These are phyloP conservation scores for Thalassiosira hispida DNA, from an alignment of 352 stramenopile species.

Conservation along the genomic window DNA sequence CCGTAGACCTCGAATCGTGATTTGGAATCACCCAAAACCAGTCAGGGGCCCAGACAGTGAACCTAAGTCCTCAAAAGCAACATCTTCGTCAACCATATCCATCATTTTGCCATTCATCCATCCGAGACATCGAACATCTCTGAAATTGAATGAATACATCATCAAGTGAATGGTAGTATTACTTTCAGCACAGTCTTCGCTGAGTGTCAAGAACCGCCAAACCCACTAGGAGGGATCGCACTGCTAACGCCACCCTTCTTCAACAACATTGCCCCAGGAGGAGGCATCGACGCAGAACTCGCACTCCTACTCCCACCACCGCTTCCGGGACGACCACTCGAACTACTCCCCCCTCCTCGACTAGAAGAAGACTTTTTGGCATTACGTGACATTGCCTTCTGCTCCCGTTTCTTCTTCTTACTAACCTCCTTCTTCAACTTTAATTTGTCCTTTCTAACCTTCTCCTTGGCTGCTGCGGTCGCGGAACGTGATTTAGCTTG, in stretches of 20 bases:
- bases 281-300: constrained; percentile 3
- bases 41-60: too few relatives aligned
- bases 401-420: constrained; percentile 15
- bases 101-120: too few relatives aligned
- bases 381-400: constrained; percentile 7
- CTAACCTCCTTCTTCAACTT: constrained; percentile 29
- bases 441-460: constrained; percentile 32
- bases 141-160: not conserved
- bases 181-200: not conserved
- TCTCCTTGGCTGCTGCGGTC: constrained; percentile 10
- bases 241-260: constrained; percentile 27
- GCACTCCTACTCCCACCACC: constrained; percentile 12
- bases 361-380: constrained; percentile 8
- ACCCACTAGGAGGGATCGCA: constrained; percentile 18
- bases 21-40: too few relatives aligned
- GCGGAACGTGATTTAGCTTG: constrained; percentile 24
- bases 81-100: too few relatives aligned
- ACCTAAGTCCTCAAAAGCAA: too few relatives aligned
- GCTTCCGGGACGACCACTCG: not conserved
- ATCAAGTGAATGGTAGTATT: too few relatives aligned
- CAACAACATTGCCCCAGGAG: constrained; percentile 34
- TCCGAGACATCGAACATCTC: not conserved
- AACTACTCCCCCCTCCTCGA: constrained; percentile 1
- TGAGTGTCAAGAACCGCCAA: constrained; percentile 10
- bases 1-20: too few relatives aligned